These are phyloP conservation scores for Pyrenophora graminea DNA, from an alignment of 2,329 filamentous ascomycete species.

Conservation along the genomic window DNA sequence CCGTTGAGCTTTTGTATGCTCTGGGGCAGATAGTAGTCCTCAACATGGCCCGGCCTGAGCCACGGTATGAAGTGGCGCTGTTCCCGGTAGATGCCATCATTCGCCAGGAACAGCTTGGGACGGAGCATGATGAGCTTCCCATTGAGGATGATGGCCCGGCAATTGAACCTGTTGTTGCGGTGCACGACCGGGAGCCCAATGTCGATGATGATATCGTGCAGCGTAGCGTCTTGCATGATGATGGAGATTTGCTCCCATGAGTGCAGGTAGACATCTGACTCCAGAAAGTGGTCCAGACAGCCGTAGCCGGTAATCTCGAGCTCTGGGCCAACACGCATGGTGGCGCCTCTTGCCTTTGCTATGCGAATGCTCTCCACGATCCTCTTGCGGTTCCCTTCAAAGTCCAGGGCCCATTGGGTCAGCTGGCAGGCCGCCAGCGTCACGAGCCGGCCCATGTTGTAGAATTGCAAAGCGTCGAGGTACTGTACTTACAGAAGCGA, in stretches of 20 bases:
- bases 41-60: constrained; percentile 53
- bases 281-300: constrained; percentile 62
- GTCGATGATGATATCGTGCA: constrained; percentile 60
- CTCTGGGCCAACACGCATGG: constrained; percentile 4
- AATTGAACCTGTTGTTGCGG: constrained; percentile 63
- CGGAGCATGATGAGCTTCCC: constrained; percentile 72
- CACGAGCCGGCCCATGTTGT: constrained; percentile 24
- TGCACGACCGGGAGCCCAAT: constrained; percentile 57
- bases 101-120: constrained; percentile 72
- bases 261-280: constrained; percentile 29
- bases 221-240: constrained; percentile 64
- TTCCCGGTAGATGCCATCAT: constrained; percentile 64
- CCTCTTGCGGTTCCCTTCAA: constrained; percentile 63
- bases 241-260: constrained; percentile 62
- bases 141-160: constrained; percentile 65
- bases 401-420: constrained; percentile 37
- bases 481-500: not conserved
- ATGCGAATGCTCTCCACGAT: constrained; percentile 64
- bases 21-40: constrained; percentile 63
- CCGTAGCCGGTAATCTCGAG: constrained; percentile 40
- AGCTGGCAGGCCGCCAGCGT: constrained; percentile 39
- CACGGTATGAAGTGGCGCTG: constrained; percentile 44
- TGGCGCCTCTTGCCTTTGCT: constrained; percentile 2
- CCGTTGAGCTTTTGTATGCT: constrained; percentile 53
- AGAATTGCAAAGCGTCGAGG: not conserved